Conservation (phyloP, 78 protist genomes). For the Corallochytrium limacisporum region DNA sequence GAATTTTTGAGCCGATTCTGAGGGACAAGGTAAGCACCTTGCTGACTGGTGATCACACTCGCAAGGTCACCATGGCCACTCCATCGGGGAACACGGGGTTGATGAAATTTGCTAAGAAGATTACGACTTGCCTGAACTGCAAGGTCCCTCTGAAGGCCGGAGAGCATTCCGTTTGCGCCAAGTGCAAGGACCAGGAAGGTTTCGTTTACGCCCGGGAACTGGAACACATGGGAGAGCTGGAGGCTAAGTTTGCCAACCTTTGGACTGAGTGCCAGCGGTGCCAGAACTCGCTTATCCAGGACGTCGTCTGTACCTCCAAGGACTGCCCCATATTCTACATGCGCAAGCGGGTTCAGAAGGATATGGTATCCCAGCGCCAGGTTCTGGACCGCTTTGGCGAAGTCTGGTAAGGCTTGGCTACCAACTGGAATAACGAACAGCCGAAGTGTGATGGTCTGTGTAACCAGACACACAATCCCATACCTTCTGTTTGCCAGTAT, state of each 20-base stretch:
- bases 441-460: too few relatives aligned
- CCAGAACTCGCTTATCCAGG: constrained; percentile 57
- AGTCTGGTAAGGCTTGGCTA: too few relatives aligned
- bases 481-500: too few relatives aligned
- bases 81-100: constrained; percentile 64
- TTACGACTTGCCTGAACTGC: constrained; percentile 58
- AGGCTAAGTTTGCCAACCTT: constrained; percentile 48
- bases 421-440: too few relatives aligned
- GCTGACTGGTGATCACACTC: constrained; percentile 84
- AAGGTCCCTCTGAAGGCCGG: neutral
- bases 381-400: constrained; percentile 61
- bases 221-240: constrained; percentile 22
- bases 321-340: constrained; percentile 96
- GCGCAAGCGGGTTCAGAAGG: constrained; percentile 89
- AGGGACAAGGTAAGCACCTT: neutral
- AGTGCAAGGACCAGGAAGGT: constrained; percentile 24
- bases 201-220: constrained; percentile 37
- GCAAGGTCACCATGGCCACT: constrained; percentile 45
- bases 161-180: constrained; percentile 20
- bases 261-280: constrained; percentile 99
- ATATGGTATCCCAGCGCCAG: constrained; percentile 50
- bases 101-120: constrained; percentile 42
- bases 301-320: constrained; percentile 65
- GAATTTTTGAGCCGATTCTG: constrained; percentile 85
- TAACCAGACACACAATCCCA: too few relatives aligned